These are phyloP conservation scores for Nakaseomyces bracarensis DNA, from an alignment of 1,139 yeast species.

Conservation along the genomic window DNA sequence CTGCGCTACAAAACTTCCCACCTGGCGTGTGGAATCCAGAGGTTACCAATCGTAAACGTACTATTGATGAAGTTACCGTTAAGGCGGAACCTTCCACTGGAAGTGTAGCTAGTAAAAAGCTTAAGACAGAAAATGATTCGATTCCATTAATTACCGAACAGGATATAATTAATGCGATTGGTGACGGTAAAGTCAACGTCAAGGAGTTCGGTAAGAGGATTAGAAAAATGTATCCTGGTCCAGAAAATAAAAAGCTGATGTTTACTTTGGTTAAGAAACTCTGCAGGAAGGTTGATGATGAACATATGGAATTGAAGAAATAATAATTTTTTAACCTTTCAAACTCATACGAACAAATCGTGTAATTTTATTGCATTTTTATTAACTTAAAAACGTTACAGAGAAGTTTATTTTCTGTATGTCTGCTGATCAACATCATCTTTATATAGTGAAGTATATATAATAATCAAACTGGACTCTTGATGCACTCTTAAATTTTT, in stretches of 20 bases:
- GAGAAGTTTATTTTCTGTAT: no score
- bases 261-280: constrained; percentile 61
- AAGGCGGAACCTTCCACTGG: constrained; percentile 13
- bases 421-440: no score
- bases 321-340: constrained; percentile 23
- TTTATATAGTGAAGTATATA: no score
- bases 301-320: constrained; percentile 49
- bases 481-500: no score
- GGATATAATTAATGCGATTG: constrained; percentile 63
- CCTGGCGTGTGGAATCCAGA: constrained; percentile 78
- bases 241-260: constrained; percentile 61
- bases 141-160: constrained; percentile 46
- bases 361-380: no score
- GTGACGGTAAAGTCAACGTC: constrained; percentile 37
- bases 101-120: constrained; percentile 13
- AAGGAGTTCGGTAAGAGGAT: constrained; percentile 52
- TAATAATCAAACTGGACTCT: no score
- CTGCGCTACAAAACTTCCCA: constrained; percentile 60
- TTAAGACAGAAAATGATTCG: constrained; percentile 26
- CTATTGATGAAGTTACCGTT: constrained; percentile 27
- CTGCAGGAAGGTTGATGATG: constrained; percentile 54
- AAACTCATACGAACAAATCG: no score
- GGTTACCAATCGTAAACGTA: constrained; percentile 39
- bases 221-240: constrained; percentile 53
- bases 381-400: no score